Percentiles rank a stretch among this genome's conserved stretches.
These are phyloP conservation scores for Leucocoprinus birnbaumii DNA, from an alignment of 768 basidiomycete species.

Conservation along the genomic window DNA sequence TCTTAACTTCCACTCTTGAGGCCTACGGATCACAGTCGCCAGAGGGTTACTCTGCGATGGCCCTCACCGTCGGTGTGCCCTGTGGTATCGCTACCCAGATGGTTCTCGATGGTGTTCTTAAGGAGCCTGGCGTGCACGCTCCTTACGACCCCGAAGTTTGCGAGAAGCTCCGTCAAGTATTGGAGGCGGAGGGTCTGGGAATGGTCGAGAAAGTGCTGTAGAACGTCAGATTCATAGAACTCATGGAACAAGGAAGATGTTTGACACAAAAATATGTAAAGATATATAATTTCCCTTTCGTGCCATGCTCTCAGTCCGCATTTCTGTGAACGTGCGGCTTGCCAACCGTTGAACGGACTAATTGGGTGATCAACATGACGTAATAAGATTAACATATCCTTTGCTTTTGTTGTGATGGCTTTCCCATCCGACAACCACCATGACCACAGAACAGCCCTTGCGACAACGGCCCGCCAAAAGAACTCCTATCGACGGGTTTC, in stretches of 20 bases:
- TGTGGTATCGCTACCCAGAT: conserved; percentile 93
- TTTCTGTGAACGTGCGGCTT: too few species aligned
- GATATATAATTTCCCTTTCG: background rate
- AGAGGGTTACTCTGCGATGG: conserved; percentile 86
- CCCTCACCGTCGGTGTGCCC: conserved; percentile 85
- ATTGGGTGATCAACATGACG: background rate
- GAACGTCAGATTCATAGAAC: too few species aligned
- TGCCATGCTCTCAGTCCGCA: too few species aligned
- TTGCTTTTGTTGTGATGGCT: background rate
- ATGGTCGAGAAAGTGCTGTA: conserved; percentile 68
- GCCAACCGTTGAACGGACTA: too few species aligned
- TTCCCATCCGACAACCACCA: conserved; percentile 5
- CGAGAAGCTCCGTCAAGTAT: conserved; percentile 60
- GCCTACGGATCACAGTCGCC: conserved; percentile 69
- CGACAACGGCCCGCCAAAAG: conserved; percentile 19
- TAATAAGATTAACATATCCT: background rate
- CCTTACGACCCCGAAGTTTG: conserved; percentile 89
- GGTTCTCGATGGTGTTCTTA: conserved; percentile 83
- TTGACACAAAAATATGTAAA: background rate
- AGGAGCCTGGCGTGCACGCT: conserved; percentile 73
- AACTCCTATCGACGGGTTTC: conserved; percentile 54
- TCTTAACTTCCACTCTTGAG: conserved; percentile 88
- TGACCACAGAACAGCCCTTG: conserved; percentile 9
- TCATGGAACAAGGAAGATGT: background rate
- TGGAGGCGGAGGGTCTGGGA: conserved; percentile 77